A percentile compares a stretch with the other conserved stretches of the same genome.
These are phyloP conservation scores for Vitellaria paradoxa DNA, from an alignment of 179 eudicot species.

Conservation along the genomic window DNA sequence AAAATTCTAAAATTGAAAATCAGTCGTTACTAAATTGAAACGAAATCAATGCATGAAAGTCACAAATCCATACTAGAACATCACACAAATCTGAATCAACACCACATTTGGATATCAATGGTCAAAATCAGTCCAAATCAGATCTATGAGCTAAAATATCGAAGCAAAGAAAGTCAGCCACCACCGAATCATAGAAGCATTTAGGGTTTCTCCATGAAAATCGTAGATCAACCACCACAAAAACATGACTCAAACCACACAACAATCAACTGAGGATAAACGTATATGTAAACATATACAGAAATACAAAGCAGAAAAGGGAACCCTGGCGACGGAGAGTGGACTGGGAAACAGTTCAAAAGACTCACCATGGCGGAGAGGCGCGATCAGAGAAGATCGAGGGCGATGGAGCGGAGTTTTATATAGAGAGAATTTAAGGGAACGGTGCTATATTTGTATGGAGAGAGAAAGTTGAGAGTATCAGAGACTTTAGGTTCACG, in stretches of 20 bases:
- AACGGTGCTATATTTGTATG: not conserved
- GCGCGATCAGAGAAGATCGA: slow-evolving; percentile 6
- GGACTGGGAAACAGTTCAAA: not conserved
- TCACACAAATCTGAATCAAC: not conserved
- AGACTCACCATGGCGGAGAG: slow-evolving; percentile 20
- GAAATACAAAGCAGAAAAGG: not conserved
- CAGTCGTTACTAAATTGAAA: not conserved
- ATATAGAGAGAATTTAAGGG: not conserved
- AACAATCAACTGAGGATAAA: not conserved
- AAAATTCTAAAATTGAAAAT: not conserved
- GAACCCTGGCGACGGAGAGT: not conserved
- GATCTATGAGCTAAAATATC: not conserved
- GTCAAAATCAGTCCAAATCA: not conserved
- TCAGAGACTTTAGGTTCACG: not conserved
- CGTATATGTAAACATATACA: too few relatives aligned
- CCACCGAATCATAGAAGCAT: not conserved
- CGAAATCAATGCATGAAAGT: not conserved
- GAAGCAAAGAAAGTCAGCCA: not conserved
- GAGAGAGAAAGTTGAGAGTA: slow-evolving; percentile 3
- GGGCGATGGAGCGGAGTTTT: not conserved
- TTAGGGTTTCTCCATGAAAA: not conserved
- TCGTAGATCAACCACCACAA: not conserved
- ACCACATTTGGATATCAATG: not conserved
- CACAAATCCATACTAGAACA: not conserved
- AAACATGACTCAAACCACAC: not conserved